phyloP scores from a whole-genome alignment of 176 grass and related monocot genomes.

The Paspalum notatum region DNA sequence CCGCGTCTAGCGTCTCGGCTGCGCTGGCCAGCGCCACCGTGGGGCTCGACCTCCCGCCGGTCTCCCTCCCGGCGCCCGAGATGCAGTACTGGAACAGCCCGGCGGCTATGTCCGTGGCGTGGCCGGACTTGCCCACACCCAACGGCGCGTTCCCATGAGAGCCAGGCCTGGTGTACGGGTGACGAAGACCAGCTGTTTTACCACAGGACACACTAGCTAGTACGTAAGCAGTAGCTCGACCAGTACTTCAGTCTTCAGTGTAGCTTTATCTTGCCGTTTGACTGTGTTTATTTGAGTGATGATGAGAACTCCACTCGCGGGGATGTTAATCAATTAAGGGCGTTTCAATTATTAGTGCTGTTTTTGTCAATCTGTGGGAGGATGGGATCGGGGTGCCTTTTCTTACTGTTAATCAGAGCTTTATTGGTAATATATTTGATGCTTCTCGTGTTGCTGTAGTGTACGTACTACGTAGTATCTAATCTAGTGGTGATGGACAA shows the following conservation, averaged over 20 bases:
- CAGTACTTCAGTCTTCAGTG: slow-evolving; percentile 35
- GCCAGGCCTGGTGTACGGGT: neutral
- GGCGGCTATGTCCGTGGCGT: slow-evolving; percentile 50
- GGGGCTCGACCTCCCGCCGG: slow-evolving; percentile 41
- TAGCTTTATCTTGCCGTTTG: slow-evolving; percentile 39
- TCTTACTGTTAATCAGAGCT: slow-evolving; percentile 19
- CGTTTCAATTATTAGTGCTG: slow-evolving; percentile 17
- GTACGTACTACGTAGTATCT: too few species aligned
- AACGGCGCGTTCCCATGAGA: slow-evolving; percentile 58
- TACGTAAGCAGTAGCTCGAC: slow-evolving; percentile 33
- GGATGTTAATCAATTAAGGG: slow-evolving; percentile 26
- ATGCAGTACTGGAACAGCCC: slow-evolving; percentile 57
- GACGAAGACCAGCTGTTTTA: neutral
- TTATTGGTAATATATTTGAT: neutral
- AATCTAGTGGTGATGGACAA: neutral
- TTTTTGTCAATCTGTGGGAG: slow-evolving; percentile 27
- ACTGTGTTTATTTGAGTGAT: slow-evolving; percentile 27
- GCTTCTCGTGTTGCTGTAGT: too few species aligned
- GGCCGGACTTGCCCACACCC: slow-evolving; percentile 62
- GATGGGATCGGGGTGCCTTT: neutral
- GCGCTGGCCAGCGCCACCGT: slow-evolving; percentile 26
- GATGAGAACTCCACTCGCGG: slow-evolving; percentile 5
- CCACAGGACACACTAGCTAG: slow-evolving; percentile 35
- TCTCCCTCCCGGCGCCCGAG: slow-evolving; percentile 35
- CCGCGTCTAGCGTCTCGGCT: slow-evolving; percentile 1